phyloP scores from a whole-genome alignment of 371 early-diverging fungal species.

The Mortierella polycephala region DNA sequence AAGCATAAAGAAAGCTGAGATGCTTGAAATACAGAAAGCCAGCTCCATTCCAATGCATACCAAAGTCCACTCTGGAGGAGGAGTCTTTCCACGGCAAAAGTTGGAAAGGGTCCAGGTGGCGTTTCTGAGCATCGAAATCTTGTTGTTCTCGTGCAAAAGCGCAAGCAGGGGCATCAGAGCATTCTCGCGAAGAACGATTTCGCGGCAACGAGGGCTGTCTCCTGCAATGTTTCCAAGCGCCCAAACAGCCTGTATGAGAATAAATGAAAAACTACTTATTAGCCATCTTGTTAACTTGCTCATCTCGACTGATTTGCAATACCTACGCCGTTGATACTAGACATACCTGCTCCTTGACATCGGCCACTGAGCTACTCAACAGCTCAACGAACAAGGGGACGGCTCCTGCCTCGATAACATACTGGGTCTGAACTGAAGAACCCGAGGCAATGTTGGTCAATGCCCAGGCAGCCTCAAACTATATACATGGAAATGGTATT shows the following conservation, averaged over 20 bases:
- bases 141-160: constrained; percentile 88
- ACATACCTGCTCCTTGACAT: constrained; percentile 96
- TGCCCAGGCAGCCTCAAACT: constrained; percentile 99
- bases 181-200: constrained; percentile 89
- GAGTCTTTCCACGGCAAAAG: constrained; percentile 99
- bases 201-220: constrained; percentile 95
- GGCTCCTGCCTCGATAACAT: constrained; percentile 94
- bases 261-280: neutral
- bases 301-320: too few species aligned
- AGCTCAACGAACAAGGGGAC: constrained; percentile 95
- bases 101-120: constrained; percentile 99
- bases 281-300: neutral
- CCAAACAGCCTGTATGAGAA: constrained; percentile 90
- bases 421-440: constrained; percentile 94
- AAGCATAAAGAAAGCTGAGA: neutral
- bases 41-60: constrained; percentile 58
- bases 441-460: constrained; percentile 99
- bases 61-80: constrained; percentile 91
- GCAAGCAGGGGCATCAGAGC: constrained; percentile 86
- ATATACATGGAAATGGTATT: neutral
- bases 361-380: constrained; percentile 84
- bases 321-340: neutral
- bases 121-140: constrained; percentile 96
- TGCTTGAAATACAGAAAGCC: neutral
- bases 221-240: constrained; percentile 99